A percentile compares a stretch with the other conserved stretches of the same genome.
Conservation (phyloP, 2,329 filamentous ascomycete genomes). For the Aureobasidium leucospermi region DNA sequence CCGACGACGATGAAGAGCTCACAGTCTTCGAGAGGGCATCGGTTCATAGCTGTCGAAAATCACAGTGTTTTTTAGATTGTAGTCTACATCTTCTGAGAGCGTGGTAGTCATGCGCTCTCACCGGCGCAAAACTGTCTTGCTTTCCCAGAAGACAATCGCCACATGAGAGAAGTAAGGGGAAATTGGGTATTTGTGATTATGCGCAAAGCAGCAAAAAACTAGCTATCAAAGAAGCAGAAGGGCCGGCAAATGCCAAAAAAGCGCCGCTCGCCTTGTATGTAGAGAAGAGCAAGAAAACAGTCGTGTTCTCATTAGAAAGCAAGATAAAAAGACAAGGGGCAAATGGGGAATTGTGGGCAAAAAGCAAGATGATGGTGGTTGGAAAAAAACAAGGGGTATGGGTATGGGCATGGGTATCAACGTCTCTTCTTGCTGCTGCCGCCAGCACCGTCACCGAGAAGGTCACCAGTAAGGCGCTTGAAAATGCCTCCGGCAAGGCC, state of each 20-base stretch:
- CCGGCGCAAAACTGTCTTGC: too few species aligned
- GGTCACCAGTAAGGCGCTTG: constrained; percentile 21
- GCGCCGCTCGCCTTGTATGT: background rate
- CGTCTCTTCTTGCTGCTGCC: background rate
- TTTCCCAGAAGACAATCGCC: too few species aligned
- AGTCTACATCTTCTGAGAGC: too few species aligned
- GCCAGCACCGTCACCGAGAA: constrained; percentile 7
- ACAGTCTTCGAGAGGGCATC: too few species aligned
- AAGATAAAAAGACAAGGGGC: background rate
- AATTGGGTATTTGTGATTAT: too few species aligned
- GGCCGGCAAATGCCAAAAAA: background rate
- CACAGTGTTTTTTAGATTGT: too few species aligned
- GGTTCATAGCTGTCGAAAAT: too few species aligned
- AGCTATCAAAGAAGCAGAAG: too few species aligned
- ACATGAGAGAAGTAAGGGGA: too few species aligned
- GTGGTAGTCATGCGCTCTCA: too few species aligned
- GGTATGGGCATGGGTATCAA: background rate
- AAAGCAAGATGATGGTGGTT: background rate
- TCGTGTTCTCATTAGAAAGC: background rate
- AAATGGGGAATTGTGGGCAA: background rate
- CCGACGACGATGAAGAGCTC: too few species aligned
- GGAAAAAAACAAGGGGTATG: background rate
- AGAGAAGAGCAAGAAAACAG: background rate
- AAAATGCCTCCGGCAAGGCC: constrained; percentile 24
- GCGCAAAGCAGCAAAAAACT: background rate